These are phyloP conservation scores for Phyllosticta ampelicida DNA, from an alignment of 2,329 filamentous ascomycete genomes.

Conservation along the genomic window DNA sequence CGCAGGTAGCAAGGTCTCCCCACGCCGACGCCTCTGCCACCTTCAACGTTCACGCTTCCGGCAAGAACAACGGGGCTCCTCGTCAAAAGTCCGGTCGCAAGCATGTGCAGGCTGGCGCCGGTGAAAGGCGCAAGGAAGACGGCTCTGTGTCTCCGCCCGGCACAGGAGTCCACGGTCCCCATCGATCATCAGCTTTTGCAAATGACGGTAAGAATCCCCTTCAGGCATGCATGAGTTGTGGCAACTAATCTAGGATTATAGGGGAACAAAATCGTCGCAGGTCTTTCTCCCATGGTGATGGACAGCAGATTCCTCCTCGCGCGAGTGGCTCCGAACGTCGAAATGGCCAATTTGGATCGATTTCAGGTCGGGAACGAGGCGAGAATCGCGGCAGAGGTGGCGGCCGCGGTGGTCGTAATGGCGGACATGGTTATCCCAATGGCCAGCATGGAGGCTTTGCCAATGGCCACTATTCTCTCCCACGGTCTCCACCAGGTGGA, in stretches of 20 bases:
- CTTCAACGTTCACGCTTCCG: neutral
- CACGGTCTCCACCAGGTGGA: conserved; percentile 27
- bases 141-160: conserved; percentile 7
- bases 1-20: conserved; percentile 5
- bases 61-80: conserved; percentile 1
- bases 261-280: conserved; percentile 22
- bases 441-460: conserved; percentile 17
- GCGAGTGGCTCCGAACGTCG: conserved; percentile 18
- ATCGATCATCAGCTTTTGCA: conserved; percentile 19
- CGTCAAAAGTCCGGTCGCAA: conserved; percentile 7
- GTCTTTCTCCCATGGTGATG: conserved; percentile 19
- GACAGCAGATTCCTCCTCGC: conserved; percentile 14
- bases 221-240: neutral
- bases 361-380: conserved; percentile 35
- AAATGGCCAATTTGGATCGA: conserved; percentile 25
- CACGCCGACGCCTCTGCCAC: neutral
- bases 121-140: conserved; percentile 8
- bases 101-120: neutral
- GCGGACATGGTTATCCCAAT: conserved; percentile 21
- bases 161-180: conserved; percentile 16
- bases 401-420: conserved; percentile 33
- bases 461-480: conserved; percentile 28
- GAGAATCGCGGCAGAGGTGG: conserved; percentile 35
- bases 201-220: neutral
- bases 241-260: neutral